Percentiles rank a stretch among this genome's conserved stretches.
Conservation (phyloP, 2,329 filamentous ascomycete genomes). For the Teratosphaeria pseudoeucalypti region DNA sequence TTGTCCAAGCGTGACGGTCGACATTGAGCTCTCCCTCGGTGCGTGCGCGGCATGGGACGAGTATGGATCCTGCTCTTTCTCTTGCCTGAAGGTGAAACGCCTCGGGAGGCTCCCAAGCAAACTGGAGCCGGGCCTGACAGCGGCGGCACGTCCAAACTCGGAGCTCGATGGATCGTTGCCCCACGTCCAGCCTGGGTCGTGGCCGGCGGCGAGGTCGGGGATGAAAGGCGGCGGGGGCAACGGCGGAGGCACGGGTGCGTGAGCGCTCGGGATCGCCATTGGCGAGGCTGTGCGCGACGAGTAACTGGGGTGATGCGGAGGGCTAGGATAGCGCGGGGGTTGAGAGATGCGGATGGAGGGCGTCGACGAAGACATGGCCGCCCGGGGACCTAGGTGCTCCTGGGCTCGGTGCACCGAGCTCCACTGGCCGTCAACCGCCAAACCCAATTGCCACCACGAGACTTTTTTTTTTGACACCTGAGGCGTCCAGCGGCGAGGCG, state of each 20-base stretch:
- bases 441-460: not conserved
- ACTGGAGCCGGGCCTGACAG: conserved; percentile 38
- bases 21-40: conserved; percentile 31
- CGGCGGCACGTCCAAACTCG: conserved; percentile 31
- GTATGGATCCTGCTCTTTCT: conserved; percentile 20
- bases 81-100: conserved; percentile 3
- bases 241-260: conserved; percentile 48
- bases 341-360: conserved; percentile 27
- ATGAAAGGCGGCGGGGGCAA: conserved; percentile 54
- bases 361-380: conserved; percentile 12
- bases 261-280: conserved; percentile 53
- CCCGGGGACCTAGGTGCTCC: not conserved
- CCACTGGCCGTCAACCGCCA: not conserved
- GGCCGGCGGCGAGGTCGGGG: conserved; percentile 43
- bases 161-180: conserved; percentile 44
- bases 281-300: conserved; percentile 37
- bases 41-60: conserved; percentile 19
- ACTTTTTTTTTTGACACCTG: not conserved
- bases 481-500: not conserved
- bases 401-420: not conserved
- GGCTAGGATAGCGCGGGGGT: conserved; percentile 29
- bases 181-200: conserved; percentile 54
- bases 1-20: conserved; percentile 22
- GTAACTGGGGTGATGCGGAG: conserved; percentile 26
- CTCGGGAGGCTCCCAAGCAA: conserved; percentile 27